These are phyloP conservation scores for Acanthamoeba sp. DNA, from an alignment of 208 protist species.

Conservation along the genomic window DNA sequence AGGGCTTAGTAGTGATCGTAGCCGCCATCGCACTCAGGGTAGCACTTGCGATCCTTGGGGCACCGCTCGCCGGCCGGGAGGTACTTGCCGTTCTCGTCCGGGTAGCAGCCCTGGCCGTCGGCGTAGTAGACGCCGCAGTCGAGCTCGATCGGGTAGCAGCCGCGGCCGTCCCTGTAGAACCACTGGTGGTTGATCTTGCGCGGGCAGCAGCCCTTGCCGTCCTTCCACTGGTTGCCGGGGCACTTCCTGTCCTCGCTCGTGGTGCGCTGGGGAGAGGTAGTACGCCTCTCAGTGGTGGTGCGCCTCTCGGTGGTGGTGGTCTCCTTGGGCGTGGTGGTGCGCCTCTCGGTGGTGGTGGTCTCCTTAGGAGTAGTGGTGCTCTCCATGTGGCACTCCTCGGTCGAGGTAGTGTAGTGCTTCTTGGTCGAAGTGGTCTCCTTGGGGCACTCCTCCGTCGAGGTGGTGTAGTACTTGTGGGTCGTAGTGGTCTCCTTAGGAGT, in stretches of 20 bases:
- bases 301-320: not conserved
- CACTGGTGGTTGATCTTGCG: not conserved
- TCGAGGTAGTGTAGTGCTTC: not conserved
- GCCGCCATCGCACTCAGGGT: not conserved
- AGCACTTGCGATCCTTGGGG: slow-evolving; percentile 1
- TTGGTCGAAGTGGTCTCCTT: not conserved
- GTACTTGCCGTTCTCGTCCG: slow-evolving; percentile 10
- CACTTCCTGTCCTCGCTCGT: not conserved
- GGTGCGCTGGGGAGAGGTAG: too few species aligned
- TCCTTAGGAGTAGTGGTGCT: too few species aligned
- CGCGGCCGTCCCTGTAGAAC: not conserved
- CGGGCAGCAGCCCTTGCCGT: not conserved
- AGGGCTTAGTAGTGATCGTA: not conserved
- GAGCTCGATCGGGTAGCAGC: not conserved
- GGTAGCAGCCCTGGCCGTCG: slow-evolving; percentile 1
- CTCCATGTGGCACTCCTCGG: not conserved
- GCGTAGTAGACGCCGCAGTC: not conserved
- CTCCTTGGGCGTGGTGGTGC: not conserved
- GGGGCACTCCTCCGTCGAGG: too few species aligned
- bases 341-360: not conserved
- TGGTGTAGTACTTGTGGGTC: too few species aligned
- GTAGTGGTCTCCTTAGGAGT: too few species aligned
- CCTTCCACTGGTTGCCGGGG: not conserved
- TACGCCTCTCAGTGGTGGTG: not conserved
- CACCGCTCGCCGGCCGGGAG: not conserved